These are phyloP conservation scores for Plasmodium billcollinsi DNA, from an alignment of 169 alveolate genomes.

Conservation along the genomic window DNA sequence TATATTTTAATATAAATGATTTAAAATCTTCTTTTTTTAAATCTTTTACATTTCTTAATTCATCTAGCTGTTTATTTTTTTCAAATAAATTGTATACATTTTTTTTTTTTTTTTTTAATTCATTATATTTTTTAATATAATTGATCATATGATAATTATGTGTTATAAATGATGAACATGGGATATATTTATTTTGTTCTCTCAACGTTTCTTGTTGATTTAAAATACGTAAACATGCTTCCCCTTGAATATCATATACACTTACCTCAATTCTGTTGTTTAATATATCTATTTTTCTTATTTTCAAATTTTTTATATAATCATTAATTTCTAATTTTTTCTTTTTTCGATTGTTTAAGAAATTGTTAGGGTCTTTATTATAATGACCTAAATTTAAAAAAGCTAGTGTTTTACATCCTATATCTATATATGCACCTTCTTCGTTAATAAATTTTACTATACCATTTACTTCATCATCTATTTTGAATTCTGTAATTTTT, in stretches of 20 bases:
- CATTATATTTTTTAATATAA: slow-evolving; percentile 45
- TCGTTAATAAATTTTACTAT: slow-evolving; percentile 38
- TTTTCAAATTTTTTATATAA: slow-evolving; percentile 45
- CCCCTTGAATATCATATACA: slow-evolving; percentile 27
- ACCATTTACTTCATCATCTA: slow-evolving; percentile 62
- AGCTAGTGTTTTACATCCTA: slow-evolving; percentile 74
- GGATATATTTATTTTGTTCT: slow-evolving; percentile 73
- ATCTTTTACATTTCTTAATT: slow-evolving; percentile 22
- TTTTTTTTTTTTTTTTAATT: slow-evolving; percentile 58
- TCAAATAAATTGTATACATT: slow-evolving; percentile 67
- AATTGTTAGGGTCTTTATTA: slow-evolving; percentile 41
- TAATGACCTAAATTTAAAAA: slow-evolving; percentile 63
- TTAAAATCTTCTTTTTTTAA: slow-evolving; percentile 40
- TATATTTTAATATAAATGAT: slow-evolving; percentile 27
- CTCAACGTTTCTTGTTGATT: slow-evolving; percentile 53
- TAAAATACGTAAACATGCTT: slow-evolving; percentile 58
- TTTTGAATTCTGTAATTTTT: slow-evolving; percentile 40
- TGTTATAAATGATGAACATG: slow-evolving; percentile 32
- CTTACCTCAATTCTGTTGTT: slow-evolving; percentile 58
- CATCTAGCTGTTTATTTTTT: slow-evolving; percentile 36
- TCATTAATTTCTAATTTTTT: slow-evolving; percentile 40
- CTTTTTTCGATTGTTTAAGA: slow-evolving; percentile 23
- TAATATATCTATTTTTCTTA: slow-evolving; percentile 42
- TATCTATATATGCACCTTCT: slow-evolving; percentile 74
- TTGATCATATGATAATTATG: slow-evolving; percentile 61